Percentiles rank a stretch among this genome's conserved stretches.
These are phyloP conservation scores for Lomentospora prolificans DNA, from an alignment of 2,329 filamentous ascomycete species.

Conservation along the genomic window DNA sequence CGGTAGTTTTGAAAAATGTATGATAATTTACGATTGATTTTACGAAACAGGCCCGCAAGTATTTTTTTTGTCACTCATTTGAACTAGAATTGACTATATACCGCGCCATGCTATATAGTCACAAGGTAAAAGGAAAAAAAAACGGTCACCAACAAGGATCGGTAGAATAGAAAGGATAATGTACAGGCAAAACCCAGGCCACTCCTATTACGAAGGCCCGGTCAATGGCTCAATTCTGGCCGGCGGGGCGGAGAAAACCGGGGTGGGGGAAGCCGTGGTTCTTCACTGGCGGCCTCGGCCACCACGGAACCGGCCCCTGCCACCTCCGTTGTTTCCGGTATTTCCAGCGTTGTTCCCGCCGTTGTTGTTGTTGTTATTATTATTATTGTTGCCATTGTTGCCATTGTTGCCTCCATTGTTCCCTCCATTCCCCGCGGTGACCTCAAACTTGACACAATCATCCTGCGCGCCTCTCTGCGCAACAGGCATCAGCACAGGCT, in stretches of 20 bases:
- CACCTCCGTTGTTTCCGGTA: slow-evolving; percentile 13
- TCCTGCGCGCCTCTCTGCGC: slow-evolving; percentile 44
- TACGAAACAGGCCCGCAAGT: background rate
- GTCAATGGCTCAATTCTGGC: too few relatives aligned
- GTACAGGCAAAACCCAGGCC: background rate
- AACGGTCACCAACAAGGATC: background rate
- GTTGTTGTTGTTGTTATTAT: background rate
- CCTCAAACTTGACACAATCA: slow-evolving; percentile 40
- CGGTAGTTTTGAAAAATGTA: background rate
- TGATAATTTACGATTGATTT: background rate
- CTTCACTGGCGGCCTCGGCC: background rate
- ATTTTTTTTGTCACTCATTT: background rate
- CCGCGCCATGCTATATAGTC: background rate
- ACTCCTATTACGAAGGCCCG: too few relatives aligned
- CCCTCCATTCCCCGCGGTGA: slow-evolving; percentile 14
- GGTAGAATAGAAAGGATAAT: background rate
- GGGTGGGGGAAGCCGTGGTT: too few relatives aligned
- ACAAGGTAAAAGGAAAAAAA: background rate
- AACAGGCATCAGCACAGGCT: slow-evolving; percentile 48
- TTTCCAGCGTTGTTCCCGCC: slow-evolving; percentile 15
- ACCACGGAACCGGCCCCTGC: background rate
- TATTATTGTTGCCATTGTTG: background rate
- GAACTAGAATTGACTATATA: background rate
- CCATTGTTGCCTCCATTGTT: background rate
- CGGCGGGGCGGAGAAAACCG: too few relatives aligned